phyloP scores from a whole-genome alignment of 768 basidiomycete genomes.

The Gymnopilus junonius region DNA sequence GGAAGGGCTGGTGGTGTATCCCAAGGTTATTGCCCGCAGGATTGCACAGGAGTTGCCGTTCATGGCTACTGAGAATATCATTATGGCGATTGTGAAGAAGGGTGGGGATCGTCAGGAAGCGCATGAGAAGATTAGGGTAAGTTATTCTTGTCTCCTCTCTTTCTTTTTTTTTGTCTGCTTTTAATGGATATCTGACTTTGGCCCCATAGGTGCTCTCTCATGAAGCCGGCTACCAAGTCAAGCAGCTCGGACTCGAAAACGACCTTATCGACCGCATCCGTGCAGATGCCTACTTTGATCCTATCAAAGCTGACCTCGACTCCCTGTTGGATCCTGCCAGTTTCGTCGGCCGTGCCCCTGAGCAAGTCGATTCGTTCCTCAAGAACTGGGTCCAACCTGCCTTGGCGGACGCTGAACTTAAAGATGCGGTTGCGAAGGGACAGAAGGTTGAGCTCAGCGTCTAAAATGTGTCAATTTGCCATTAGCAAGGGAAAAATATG shows the following conservation, averaged over 20 bases:
- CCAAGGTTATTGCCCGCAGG: slow-evolving; percentile 89
- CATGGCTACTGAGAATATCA: slow-evolving; percentile 99
- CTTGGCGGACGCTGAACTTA: slow-evolving; percentile 59
- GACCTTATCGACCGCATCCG: slow-evolving; percentile 91
- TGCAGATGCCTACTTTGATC: slow-evolving; percentile 84
- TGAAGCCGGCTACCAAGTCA: slow-evolving; percentile 92
- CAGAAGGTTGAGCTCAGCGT: slow-evolving; percentile 71
- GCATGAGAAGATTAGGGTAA: slow-evolving; percentile 91
- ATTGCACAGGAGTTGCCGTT: slow-evolving; percentile 96
- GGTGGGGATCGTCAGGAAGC: slow-evolving; percentile 96
- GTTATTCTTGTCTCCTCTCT: slow-evolving; percentile 23
- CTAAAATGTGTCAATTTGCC: slow-evolving; percentile 19
- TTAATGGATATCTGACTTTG: too few relatives aligned
- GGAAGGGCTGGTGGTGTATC: slow-evolving; percentile 98
- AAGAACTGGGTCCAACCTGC: slow-evolving; percentile 89
- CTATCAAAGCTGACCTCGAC: slow-evolving; percentile 82
- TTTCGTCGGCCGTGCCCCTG: slow-evolving; percentile 92
- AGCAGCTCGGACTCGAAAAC: slow-evolving; percentile 92
- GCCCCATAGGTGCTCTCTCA: slow-evolving; percentile 89
- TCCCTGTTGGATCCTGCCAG: slow-evolving; percentile 80
- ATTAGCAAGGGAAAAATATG: neutral
- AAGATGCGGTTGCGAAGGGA: slow-evolving; percentile 53
- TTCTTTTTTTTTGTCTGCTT: neutral
- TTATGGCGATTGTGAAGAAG: slow-evolving; percentile 97
- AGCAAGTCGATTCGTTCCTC: slow-evolving; percentile 92